Evolutionary conservation across 129 eudicot species (phyloP).

Genomic region (Solidago caesia): DNA sequence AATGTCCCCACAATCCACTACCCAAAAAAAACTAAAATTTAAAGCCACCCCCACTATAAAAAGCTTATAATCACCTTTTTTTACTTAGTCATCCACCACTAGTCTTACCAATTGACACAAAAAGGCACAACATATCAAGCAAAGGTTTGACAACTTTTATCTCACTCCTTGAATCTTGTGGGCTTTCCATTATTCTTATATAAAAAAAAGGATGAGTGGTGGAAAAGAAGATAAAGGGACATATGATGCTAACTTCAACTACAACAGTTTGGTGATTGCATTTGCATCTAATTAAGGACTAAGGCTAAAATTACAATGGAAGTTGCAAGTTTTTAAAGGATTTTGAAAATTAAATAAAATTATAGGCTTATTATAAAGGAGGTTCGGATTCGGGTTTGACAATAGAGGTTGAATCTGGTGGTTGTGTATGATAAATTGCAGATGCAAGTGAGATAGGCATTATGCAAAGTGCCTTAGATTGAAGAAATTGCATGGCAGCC

Average conservation of each 20-base stretch:
- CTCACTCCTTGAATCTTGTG: slow-evolving; percentile 42
- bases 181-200: slow-evolving; percentile 44
- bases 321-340: slow-evolving; percentile 17
- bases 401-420: slow-evolving; percentile 62
- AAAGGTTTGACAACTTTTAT: slow-evolving; percentile 54
- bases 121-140: slow-evolving; percentile 60
- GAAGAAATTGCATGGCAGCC: slow-evolving; percentile 97
- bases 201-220: slow-evolving; percentile 39
- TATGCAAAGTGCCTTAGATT: slow-evolving; percentile 92
- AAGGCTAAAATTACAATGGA: slow-evolving; percentile 24
- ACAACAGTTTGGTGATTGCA: slow-evolving; percentile 19
- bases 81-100: slow-evolving; percentile 64
- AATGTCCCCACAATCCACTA: slow-evolving; percentile 66
- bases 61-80: slow-evolving; percentile 36
- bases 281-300: slow-evolving; percentile 17
- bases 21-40: neutral
- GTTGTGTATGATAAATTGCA: slow-evolving; percentile 87
- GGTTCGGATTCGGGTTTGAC: slow-evolving; percentile 76
- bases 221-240: slow-evolving; percentile 29
- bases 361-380: slow-evolving; percentile 38
- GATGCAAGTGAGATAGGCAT: slow-evolving; percentile 97
- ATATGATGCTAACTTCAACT: slow-evolving; percentile 45
- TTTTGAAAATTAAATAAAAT: too few relatives aligned
- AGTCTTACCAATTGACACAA: slow-evolving; percentile 51
- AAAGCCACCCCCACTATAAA: slow-evolving; percentile 40